phyloP scores from a whole-genome alignment of 768 basidiomycete species.

The Sutorius australiensis region DNA sequence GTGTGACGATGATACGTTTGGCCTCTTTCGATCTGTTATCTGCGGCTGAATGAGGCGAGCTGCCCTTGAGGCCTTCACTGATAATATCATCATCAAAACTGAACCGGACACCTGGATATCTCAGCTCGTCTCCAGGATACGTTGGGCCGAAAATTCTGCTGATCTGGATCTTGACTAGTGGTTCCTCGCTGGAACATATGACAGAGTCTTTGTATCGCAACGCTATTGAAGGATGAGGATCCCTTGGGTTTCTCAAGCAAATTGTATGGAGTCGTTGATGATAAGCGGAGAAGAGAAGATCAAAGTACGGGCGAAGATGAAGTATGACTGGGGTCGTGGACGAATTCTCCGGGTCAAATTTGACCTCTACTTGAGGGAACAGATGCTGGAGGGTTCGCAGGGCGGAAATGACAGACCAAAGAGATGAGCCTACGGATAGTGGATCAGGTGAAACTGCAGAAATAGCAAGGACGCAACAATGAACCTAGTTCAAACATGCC shows the following conservation, averaged over 20 bases:
- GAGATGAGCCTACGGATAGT: conserved; percentile 55
- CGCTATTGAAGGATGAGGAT: conserved; percentile 61
- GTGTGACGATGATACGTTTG: conserved; percentile 67
- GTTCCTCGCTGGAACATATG: conserved; percentile 58
- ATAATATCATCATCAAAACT: conserved; percentile 74
- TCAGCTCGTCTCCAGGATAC: conserved; percentile 71
- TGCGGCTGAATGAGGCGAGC: conserved; percentile 27
- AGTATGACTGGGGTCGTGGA: conserved; percentile 71
- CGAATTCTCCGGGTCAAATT: conserved; percentile 72
- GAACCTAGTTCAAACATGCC: conserved; percentile 76
- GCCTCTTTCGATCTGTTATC: conserved; percentile 75
- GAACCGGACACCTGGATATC: conserved; percentile 82
- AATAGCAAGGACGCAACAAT: conserved; percentile 1
- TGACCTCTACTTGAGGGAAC: conserved; percentile 81
- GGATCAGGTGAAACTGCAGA: neutral
- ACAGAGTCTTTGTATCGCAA: conserved; percentile 64
- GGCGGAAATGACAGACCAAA: conserved; percentile 73
- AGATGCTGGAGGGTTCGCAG: conserved; percentile 61
- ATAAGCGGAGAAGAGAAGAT: conserved; percentile 78
- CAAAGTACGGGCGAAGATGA: conserved; percentile 76
- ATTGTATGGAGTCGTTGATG: conserved; percentile 80
- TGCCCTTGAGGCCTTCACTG: conserved; percentile 51
- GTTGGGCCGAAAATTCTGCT: conserved; percentile 79
- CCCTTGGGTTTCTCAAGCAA: conserved; percentile 62
- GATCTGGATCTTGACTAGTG: conserved; percentile 60